Evolutionary conservation across 2,329 filamentous ascomycete genomes (phyloP).

Genomic region (Penicillium sp.): DNA sequence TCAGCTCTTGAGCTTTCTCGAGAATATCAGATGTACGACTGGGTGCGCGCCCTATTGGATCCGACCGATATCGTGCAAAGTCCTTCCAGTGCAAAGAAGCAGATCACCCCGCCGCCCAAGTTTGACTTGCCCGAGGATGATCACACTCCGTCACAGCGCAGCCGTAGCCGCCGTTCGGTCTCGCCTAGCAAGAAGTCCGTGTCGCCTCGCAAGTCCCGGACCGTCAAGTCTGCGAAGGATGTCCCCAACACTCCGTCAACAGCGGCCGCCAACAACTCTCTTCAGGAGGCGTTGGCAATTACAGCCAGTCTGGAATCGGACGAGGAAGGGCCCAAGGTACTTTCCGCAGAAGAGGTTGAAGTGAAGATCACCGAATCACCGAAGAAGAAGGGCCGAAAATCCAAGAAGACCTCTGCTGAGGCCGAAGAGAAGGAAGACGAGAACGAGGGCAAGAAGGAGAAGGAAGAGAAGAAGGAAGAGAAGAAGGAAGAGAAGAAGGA

Average conservation of each 20-base stretch:
- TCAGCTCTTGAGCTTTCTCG: constrained; percentile 73
- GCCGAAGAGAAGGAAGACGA: constrained; percentile 15
- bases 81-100: constrained; percentile 65
- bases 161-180: constrained; percentile 56
- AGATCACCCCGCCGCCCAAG: constrained; percentile 74
- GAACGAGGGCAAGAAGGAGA: constrained; percentile 35
- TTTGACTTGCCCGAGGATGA: constrained; percentile 58
- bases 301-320: constrained; percentile 35
- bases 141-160: constrained; percentile 35
- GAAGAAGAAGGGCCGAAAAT: constrained; percentile 19
- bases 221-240: constrained; percentile 48
- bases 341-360: constrained; percentile 25
- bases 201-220: constrained; percentile 53
- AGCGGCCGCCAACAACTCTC: constrained; percentile 45
- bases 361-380: constrained; percentile 18
- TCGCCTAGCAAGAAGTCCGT: constrained; percentile 51
- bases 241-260: constrained; percentile 45
- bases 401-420: constrained; percentile 21
- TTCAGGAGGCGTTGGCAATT: constrained; percentile 48
- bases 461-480: constrained; percentile 49
- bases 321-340: constrained; percentile 10
- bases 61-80: constrained; percentile 70
- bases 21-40: constrained; percentile 79
- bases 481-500: constrained; percentile 55
- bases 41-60: constrained; percentile 91